Evolutionary conservation across 192 early-diverging fungal species (phyloP).

Genomic region (Rhizophagus prolifer): DNA sequence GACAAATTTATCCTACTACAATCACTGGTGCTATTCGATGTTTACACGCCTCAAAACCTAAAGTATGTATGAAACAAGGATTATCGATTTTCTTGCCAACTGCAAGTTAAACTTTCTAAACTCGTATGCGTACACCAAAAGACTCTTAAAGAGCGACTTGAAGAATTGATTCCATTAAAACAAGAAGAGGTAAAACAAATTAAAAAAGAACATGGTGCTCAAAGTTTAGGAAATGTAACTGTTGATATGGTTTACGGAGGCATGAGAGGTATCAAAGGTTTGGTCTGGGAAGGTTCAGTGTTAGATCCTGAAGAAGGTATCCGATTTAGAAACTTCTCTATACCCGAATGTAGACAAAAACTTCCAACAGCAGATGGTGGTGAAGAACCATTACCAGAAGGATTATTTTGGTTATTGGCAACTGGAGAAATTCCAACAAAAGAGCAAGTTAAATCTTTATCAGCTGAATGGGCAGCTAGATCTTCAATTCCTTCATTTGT

Average conservation of each 20-base stretch:
- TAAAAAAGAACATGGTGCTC: conserved; percentile 86
- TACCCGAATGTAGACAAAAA: conserved; percentile 92
- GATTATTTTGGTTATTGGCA: conserved; percentile 96
- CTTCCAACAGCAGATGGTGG: conserved; percentile 89
- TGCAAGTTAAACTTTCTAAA: too few relatives aligned
- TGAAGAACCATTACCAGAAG: conserved; percentile 94
- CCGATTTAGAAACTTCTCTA: conserved; percentile 94
- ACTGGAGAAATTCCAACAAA: conserved; percentile 95
- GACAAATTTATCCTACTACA: background rate
- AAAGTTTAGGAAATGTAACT: conserved; percentile 91
- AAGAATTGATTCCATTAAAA: conserved; percentile 93
- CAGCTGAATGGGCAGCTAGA: conserved; percentile 96
- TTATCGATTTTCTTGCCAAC: background rate
- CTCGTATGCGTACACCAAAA: conserved; percentile 29
- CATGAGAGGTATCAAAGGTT: conserved; percentile 99
- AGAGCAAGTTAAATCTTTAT: conserved; percentile 87
- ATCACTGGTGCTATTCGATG: background rate
- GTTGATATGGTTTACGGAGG: conserved; percentile 99
- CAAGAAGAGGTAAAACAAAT: conserved; percentile 93
- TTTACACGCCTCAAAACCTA: conserved; percentile 2
- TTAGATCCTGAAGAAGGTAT: conserved; percentile 98
- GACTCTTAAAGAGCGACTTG: conserved; percentile 91
- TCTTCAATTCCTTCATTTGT: conserved; percentile 91
- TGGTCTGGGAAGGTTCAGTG: conserved; percentile 98
- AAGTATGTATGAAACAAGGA: background rate